Percentiles rank a stretch among this genome's conserved stretches.
These are phyloP conservation scores for Diaporthe velutina DNA, from an alignment of 2,329 filamentous ascomycete genomes.

Conservation along the genomic window DNA sequence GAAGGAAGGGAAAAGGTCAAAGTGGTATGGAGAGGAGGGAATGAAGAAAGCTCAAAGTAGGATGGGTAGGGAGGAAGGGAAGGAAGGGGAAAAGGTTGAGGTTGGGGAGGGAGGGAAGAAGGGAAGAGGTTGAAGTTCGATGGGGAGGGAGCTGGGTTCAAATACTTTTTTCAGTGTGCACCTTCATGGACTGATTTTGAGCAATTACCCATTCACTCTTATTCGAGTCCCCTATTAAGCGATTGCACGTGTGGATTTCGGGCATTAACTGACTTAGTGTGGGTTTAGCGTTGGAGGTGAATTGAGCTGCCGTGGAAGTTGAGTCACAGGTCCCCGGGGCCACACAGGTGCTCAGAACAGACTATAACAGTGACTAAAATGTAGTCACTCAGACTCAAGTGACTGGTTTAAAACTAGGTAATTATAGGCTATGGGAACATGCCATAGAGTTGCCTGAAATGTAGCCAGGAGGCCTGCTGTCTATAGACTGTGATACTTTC, in stretches of 20 bases:
- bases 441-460: no score
- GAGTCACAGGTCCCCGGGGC: background rate
- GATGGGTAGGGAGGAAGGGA: background rate
- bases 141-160: background rate
- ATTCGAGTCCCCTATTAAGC: background rate
- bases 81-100: background rate
- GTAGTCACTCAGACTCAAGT: background rate
- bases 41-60: background rate
- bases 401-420: background rate
- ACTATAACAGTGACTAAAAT: background rate
- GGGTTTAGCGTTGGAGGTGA: background rate
- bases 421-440: no score
- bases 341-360: background rate
- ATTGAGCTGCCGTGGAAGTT: background rate
- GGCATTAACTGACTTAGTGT: background rate
- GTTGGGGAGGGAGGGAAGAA: background rate
- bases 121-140: background rate
- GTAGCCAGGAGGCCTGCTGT: no score
- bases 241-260: background rate
- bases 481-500: no score
- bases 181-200: background rate
- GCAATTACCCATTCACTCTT: background rate
- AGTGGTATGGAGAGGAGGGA: no score
- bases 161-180: background rate
- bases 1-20: background rate